Base-by-base conservation (phyloP, 768 basidiomycete species). In the Cubamyces sp. region DNA sequence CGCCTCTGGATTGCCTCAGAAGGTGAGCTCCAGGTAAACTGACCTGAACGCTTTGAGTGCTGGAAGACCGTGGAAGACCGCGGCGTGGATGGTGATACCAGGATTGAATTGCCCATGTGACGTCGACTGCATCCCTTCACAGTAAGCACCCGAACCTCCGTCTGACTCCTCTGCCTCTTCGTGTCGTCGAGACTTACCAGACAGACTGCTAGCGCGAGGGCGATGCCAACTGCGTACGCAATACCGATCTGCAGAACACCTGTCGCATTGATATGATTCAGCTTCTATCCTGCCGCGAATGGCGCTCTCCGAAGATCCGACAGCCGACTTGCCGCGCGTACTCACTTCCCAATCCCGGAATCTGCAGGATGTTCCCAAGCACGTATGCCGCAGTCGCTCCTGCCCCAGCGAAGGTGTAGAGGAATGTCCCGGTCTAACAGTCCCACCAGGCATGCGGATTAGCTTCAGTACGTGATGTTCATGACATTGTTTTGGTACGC, bases 1-100 rank as follows among this genome's bases (percentile, higher is more conserved):
- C 34, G 34, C 11, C 34, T 34, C 34, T 34, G 34, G 34, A 34
- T 7, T 1, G 9, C 28, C 34, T 69, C 62, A 37, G 56, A 45
- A 26, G 61, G 1, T 30, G n/a, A 2, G 21, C 19, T 8, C 6
- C 2, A 19, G 8, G 40, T 18, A 15, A 42, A 67, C 74, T 55
- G 47, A 86, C 86, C 82, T 74, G 26, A 74, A 39, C 5, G 80
- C 87, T 57, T 85, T 88, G 40, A 71, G 53, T 7, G 72, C 56
- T 2, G 88, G 84, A 69, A 88, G 84, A 0, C 79, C 80, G 60
- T 76, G 82, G 76, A 85, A 84, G 9, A 87, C 16, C n/a, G 79
- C 72, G 54, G 80, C 75, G 8, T 80, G 74, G 39, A 88, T 74
- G 4, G 87, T 86, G 41, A 90, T 78, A 54, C 81, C 79, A 2